Conservation (phyloP, 192 early-diverging fungal genomes). For the Podochytrium sp. region DNA sequence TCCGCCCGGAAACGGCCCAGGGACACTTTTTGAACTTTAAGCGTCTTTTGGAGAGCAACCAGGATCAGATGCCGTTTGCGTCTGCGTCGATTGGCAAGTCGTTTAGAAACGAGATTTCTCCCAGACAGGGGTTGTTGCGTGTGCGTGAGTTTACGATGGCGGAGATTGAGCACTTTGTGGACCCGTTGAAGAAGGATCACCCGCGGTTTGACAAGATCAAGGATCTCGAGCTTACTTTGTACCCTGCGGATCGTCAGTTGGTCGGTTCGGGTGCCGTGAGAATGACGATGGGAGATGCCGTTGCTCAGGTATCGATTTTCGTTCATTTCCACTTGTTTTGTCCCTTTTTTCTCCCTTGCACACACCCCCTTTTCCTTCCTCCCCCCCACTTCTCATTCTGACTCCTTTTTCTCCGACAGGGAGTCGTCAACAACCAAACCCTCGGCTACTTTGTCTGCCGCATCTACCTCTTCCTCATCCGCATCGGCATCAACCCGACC, state of each 20-base stretch:
- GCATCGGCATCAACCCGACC: constrained; percentile 86
- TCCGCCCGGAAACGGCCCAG: constrained; percentile 99
- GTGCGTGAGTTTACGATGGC: constrained; percentile 70
- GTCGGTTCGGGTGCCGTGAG: constrained; percentile 73
- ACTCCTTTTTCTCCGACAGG: constrained; percentile 36
- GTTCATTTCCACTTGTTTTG: constrained; percentile 22
- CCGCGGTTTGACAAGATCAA: constrained; percentile 86
- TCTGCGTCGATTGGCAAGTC: constrained; percentile 97
- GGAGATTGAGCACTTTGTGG: constrained; percentile 99
- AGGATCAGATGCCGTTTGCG: constrained; percentile 98
- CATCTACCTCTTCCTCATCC: constrained; percentile 87
- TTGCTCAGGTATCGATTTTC: constrained; percentile 60
- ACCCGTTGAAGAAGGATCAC: constrained; percentile 92
- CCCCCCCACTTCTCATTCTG: background rate
- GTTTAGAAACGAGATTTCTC: constrained; percentile 99
- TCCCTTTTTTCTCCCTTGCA: background rate
- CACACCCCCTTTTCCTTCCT: background rate
- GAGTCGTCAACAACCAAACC: constrained; percentile 94
- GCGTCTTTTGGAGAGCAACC: constrained; percentile 95
- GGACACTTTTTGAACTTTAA: constrained; percentile 99
- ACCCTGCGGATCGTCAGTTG: constrained; percentile 78
- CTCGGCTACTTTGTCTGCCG: constrained; percentile 98
- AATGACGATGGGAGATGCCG: constrained; percentile 91
- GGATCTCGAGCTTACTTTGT: constrained; percentile 75
- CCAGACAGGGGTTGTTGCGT: constrained; percentile 90